Percentiles rank a stretch among this genome's conserved stretches.
These are phyloP conservation scores for Dictyostelium purpureum DNA, from an alignment of 78 protist species.

Conservation along the genomic window DNA sequence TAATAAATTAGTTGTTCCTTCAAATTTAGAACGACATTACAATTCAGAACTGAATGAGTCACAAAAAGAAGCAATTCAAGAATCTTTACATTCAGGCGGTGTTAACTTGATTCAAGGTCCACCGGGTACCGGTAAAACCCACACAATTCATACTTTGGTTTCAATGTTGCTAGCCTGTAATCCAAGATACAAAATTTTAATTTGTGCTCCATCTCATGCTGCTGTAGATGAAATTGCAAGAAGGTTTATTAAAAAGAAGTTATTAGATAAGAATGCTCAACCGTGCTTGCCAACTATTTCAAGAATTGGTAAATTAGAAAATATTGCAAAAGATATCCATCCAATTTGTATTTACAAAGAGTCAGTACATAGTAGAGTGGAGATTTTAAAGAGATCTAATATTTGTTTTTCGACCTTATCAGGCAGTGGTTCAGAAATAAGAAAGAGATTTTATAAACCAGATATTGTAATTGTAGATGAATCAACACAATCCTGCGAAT, in stretches of 20 bases:
- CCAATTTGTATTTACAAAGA: background rate
- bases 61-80: slow-evolving; percentile 6
- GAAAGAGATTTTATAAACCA: background rate
- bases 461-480: slow-evolving; percentile 86
- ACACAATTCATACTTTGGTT: slow-evolving; percentile 6
- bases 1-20: no score
- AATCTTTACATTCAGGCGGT: background rate
- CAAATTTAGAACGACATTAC: background rate
- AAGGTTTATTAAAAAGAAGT: slow-evolving; percentile 29
- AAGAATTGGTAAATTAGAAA: slow-evolving; percentile 23
- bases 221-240: slow-evolving; percentile 87
- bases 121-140: slow-evolving; percentile 70
- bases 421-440: background rate
- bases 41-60: background rate
- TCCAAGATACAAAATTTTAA: background rate
- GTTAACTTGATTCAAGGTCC: slow-evolving; percentile 52
- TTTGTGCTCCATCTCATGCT: slow-evolving; percentile 77
- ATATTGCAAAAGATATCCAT: background rate
- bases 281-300: background rate
- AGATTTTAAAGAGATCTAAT: background rate
- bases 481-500: slow-evolving; percentile 86
- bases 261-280: background rate
- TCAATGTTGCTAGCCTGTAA: background rate
- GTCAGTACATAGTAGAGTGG: background rate
- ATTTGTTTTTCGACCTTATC: slow-evolving; percentile 35